A percentile compares a stretch with the other conserved stretches of the same genome.
phyloP scores from a whole-genome alignment of 2,329 filamentous ascomycete species.

The Microcyclospora tardicrescens region DNA sequence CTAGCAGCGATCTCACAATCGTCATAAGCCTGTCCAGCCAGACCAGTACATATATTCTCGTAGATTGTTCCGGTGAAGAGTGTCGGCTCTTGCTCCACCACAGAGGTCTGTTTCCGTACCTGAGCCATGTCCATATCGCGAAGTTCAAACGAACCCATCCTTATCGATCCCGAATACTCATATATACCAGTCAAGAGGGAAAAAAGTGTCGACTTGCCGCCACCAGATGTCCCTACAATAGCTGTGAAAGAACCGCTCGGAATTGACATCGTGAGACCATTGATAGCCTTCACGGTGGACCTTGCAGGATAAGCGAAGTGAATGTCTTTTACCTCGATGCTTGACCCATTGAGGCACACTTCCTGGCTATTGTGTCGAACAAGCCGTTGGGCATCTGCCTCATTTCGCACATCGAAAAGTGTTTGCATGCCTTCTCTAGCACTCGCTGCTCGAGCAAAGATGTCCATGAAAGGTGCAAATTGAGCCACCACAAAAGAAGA shows the following conservation, averaged over 20 bases:
- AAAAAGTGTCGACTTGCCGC: constrained; percentile 33
- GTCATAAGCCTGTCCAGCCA: constrained; percentile 11
- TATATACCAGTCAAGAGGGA: constrained; percentile 32
- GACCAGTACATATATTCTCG: constrained; percentile 33
- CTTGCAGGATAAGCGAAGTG: constrained; percentile 34
- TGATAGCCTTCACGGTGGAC: constrained; percentile 27
- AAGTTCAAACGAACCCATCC: constrained; percentile 29
- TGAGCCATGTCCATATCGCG: constrained; percentile 22
- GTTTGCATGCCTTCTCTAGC: constrained; percentile 34
- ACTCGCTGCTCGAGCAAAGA: constrained; percentile 40
- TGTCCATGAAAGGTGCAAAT: constrained; percentile 50
- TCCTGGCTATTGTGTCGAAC: constrained; percentile 15
- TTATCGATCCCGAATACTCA: constrained; percentile 27
- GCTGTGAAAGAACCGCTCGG: constrained; percentile 30
- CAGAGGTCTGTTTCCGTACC: constrained; percentile 29
- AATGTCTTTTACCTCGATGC: constrained; percentile 26
- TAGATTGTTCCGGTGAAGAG: constrained; percentile 33
- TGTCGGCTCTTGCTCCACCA: constrained; percentile 34
- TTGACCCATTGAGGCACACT: constrained; percentile 11
- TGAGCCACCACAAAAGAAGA: constrained; percentile 50
- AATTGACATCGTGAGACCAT: constrained; percentile 25
- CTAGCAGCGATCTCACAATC: constrained; percentile 14
- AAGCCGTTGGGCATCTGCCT: constrained; percentile 10
- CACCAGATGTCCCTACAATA: constrained; percentile 33
- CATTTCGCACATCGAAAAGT: constrained; percentile 26